A percentile compares a stretch with the other conserved stretches of the same genome.
Conservation (phyloP, 2,329 filamentous ascomycete species). For the Fusarium setosum region DNA sequence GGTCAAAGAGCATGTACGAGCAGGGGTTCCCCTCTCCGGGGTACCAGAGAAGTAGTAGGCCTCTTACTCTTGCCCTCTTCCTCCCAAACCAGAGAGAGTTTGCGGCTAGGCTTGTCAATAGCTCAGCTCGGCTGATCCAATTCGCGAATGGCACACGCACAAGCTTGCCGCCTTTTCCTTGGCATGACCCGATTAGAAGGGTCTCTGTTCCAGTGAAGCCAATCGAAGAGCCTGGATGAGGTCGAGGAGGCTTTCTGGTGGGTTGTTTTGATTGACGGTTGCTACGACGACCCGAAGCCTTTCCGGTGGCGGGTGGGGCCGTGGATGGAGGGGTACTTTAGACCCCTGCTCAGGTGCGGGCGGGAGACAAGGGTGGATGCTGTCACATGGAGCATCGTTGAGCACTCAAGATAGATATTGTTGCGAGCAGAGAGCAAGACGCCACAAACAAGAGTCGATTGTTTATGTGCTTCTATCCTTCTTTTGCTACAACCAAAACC, state of each 20-base stretch:
- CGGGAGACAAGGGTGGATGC: conserved; percentile 22
- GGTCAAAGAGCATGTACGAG: conserved; percentile 13
- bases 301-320: conserved; percentile 22
- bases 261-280: conserved; percentile 31
- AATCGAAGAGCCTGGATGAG: conserved; percentile 1
- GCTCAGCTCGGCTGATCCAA: conserved; percentile 3
- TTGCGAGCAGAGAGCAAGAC: not conserved
- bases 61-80: conserved; percentile 7
- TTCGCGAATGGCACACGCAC: conserved; percentile 16
- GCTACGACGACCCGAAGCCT: conserved; percentile 13
- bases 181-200: conserved; percentile 4
- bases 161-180: conserved; percentile 29
- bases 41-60: not conserved
- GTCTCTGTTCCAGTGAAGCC: not conserved
- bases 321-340: conserved; percentile 17
- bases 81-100: conserved; percentile 26
- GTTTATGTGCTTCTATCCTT: not conserved
- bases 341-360: conserved; percentile 1
- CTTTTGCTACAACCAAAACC: no score
- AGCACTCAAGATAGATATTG: no score
- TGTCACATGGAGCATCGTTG: conserved; percentile 23
- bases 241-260: not conserved
- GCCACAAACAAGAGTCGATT: not conserved
- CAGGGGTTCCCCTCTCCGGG: conserved; percentile 17
- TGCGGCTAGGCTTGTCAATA: conserved; percentile 24